Conservation (phyloP, 768 basidiomycete species). For the Lactifluus rugatus region DNA sequence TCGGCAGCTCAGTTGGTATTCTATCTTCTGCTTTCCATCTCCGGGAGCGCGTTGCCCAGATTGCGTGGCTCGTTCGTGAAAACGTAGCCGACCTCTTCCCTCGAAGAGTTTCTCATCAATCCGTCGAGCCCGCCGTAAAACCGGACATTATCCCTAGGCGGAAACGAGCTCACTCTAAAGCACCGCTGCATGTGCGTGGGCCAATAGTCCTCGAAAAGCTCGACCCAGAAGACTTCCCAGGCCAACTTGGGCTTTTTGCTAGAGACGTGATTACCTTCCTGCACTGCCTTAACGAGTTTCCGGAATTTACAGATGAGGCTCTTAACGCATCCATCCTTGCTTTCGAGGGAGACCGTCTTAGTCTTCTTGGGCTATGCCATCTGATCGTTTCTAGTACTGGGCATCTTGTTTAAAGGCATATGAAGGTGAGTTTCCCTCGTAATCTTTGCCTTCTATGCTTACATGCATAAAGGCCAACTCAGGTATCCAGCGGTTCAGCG, state of each 20-base stretch:
- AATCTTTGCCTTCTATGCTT: background rate
- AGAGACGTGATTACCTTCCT: slow-evolving; percentile 60
- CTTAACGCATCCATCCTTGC: slow-evolving; percentile 56
- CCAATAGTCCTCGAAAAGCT: slow-evolving; percentile 48
- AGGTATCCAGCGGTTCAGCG: slow-evolving; percentile 60
- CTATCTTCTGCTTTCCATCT: slow-evolving; percentile 65
- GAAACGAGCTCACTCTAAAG: slow-evolving; percentile 28
- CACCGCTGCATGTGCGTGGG: slow-evolving; percentile 38
- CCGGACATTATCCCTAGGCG: slow-evolving; percentile 28
- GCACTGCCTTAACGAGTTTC: slow-evolving; percentile 66
- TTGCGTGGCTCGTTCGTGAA: slow-evolving; percentile 62
- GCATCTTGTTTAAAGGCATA: slow-evolving; percentile 61
- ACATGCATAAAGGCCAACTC: slow-evolving; percentile 46
- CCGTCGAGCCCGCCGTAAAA: slow-evolving; percentile 31
- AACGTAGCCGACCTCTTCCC: slow-evolving; percentile 74
- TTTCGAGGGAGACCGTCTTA: slow-evolving; percentile 46
- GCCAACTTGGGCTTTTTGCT: slow-evolving; percentile 52
- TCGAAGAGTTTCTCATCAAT: slow-evolving; percentile 43
- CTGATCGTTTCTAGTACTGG: slow-evolving; percentile 48
- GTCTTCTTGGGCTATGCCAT: slow-evolving; percentile 5
- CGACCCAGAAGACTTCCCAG: slow-evolving; percentile 57
- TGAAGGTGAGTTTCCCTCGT: slow-evolving; percentile 32
- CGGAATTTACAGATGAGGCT: slow-evolving; percentile 66
- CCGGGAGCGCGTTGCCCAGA: slow-evolving; percentile 56
- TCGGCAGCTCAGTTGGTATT: slow-evolving; percentile 70